Evolutionary conservation across 805 yeast genomes (phyloP).

Genomic region (Candida qinlingensis): DNA sequence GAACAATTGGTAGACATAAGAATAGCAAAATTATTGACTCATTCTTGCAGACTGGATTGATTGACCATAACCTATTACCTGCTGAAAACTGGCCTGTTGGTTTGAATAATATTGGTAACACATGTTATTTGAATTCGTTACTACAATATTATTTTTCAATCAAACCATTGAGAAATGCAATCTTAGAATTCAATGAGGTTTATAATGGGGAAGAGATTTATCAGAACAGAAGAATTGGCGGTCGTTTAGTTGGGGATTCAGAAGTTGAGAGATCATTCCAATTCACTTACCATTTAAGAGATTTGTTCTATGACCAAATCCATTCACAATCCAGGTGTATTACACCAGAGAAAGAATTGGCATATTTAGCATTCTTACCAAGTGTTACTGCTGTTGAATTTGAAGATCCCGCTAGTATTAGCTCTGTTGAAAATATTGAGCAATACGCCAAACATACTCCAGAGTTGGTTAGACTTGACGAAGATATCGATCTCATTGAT

Average conservation of each 20-base stretch:
- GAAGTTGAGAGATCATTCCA: conserved; percentile 81
- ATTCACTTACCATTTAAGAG: conserved; percentile 68
- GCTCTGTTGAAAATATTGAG: background rate
- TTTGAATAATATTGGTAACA: conserved; percentile 89
- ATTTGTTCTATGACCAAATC: conserved; percentile 66
- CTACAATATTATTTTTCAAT: conserved; percentile 87
- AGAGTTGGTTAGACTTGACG: conserved; percentile 3
- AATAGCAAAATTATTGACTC: conserved; percentile 51
- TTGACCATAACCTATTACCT: conserved; percentile 55
- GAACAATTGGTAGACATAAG: conserved; percentile 47
- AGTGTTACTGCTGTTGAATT: conserved; percentile 62
- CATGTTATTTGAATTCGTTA: conserved; percentile 89
- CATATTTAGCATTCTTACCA: conserved; percentile 81
- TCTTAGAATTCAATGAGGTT: conserved; percentile 47
- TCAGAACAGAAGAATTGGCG: conserved; percentile 71
- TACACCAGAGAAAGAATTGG: conserved; percentile 77
- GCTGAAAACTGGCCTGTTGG: conserved; percentile 84
- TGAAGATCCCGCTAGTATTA: conserved; percentile 20
- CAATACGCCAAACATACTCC: background rate
- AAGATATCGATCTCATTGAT: background rate
- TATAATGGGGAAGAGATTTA: conserved; percentile 30
- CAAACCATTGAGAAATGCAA: conserved; percentile 67
- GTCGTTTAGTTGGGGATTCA: conserved; percentile 68
- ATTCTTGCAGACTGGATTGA: conserved; percentile 55
- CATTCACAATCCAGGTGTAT: conserved; percentile 58